Base-by-base conservation (phyloP, 129 eudicot genomes). In the Gnaphalium uliginosum region DNA sequence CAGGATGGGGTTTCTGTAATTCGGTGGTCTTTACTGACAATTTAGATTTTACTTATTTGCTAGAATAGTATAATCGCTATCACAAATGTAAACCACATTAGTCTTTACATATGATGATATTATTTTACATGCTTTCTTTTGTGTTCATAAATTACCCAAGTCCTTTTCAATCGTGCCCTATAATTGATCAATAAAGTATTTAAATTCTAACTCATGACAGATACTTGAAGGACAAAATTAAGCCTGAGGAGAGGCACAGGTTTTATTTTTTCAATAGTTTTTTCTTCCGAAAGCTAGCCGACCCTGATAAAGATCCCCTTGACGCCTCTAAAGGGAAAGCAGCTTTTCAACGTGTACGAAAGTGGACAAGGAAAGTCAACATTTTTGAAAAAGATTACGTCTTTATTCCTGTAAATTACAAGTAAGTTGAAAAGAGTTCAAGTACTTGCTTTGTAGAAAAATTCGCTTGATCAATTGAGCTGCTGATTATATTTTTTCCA, bases 311-410 rank as follows among this genome's bases (percentile, higher is more conserved):
- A 77, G 89, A 93, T 77, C 89, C 96, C 60, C 79, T 86, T 37
- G 84, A 93, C 64, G 88, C 92, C 71, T 84, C 84, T 69, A 87
- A 84, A 67, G 96, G 96, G 78, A 83, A 71, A 65, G 89, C 88
- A 54, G 98, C 96, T 65, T 93, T 83, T 77, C 89, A 75, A 72
- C 98, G 98, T 80, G 98, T 93, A 78, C 93, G 88, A 46, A 90
- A 90, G 80, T 93, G 98, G 98, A 93, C 98, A 26, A 86, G 93
- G 80, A 93, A 93, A 85, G 86, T 93, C 77, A 85, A 88, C 79
- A 71, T 93, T 30, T 92, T 93, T 76, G 96, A 88, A 19, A 93
- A 90, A 87, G 98, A 93, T 82, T 93, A 73, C 69, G 74, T 93
- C 24, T 86, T 93, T 54, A 89, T 93, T 82, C 98, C 98, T 71